These are phyloP conservation scores for Botrytis porri DNA, from an alignment of 2,329 filamentous ascomycete genomes.

Conservation along the genomic window DNA sequence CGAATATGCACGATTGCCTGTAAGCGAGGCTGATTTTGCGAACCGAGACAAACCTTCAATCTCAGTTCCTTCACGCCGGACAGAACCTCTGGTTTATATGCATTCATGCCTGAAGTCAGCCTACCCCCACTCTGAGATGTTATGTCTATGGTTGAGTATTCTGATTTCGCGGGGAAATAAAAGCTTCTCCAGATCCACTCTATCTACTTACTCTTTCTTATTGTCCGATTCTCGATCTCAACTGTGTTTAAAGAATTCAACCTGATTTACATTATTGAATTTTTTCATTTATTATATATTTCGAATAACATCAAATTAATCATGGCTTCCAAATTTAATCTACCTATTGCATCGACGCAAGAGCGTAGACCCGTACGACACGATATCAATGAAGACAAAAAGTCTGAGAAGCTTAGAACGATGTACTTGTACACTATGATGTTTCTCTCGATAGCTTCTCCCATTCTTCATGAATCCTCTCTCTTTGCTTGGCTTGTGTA, in stretches of 20 bases:
- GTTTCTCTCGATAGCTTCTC: constrained; percentile 21
- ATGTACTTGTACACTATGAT: constrained; percentile 20
- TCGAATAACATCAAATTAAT: neutral
- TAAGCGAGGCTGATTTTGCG: constrained; percentile 21
- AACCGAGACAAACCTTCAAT: constrained; percentile 8
- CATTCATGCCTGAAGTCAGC: neutral
- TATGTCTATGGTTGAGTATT: neutral
- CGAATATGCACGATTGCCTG: neutral
- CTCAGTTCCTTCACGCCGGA: neutral
- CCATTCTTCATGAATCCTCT: constrained; percentile 21
- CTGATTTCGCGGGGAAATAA: neutral
- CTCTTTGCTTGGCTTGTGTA: constrained; percentile 19
- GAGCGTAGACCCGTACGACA: neutral
- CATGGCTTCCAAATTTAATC: neutral
- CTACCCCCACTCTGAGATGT: neutral
- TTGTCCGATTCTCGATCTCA: neutral
- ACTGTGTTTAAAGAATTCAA: neutral
- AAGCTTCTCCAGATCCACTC: neutral
- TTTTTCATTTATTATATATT: neutral
- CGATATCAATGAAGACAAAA: neutral
- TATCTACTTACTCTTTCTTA: neutral
- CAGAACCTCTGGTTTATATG: neutral
- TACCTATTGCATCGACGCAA: neutral
- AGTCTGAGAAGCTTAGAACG: neutral
- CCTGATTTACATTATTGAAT: neutral